Conservation (phyloP, 208 protist species). For the Trypanosoma brucei region DNA sequence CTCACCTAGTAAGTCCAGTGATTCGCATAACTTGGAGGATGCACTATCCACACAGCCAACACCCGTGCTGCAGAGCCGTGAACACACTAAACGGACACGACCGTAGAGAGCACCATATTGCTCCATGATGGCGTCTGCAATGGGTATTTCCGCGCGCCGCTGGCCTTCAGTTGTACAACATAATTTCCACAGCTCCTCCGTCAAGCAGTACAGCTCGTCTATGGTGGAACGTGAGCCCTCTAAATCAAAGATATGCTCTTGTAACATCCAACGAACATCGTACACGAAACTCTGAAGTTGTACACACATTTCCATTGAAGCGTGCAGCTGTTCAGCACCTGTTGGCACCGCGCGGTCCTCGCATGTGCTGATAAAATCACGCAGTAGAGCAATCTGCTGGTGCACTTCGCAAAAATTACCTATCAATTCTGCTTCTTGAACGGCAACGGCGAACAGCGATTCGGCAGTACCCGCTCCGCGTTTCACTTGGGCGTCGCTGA, state of each 20-base stretch:
- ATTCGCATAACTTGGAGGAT: slow-evolving; percentile 9
- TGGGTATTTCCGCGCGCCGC: slow-evolving; percentile 23
- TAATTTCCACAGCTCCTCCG: slow-evolving; percentile 60
- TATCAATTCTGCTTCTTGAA: slow-evolving; percentile 32
- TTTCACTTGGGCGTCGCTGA: slow-evolving; percentile 79
- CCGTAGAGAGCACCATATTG: slow-evolving; percentile 19
- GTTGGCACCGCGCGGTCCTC: slow-evolving; percentile 7
- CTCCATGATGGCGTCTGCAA: slow-evolving; percentile 25
- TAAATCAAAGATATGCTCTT: slow-evolving; percentile 37
- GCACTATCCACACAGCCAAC: slow-evolving; percentile 20
- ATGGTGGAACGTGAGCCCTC: slow-evolving; percentile 22
- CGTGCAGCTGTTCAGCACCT: slow-evolving; percentile 35
- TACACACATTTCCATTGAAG: slow-evolving; percentile 41
- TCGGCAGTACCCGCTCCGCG: slow-evolving; percentile 66
- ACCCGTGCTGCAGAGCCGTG: slow-evolving; percentile 21
- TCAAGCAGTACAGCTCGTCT: slow-evolving; percentile 29
- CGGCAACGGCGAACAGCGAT: slow-evolving; percentile 56
- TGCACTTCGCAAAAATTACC: slow-evolving; percentile 33
- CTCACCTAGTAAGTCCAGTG: not conserved
- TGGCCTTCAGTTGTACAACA: slow-evolving; percentile 38
- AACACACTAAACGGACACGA: slow-evolving; percentile 24
- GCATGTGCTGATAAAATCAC: slow-evolving; percentile 25
- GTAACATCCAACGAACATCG: slow-evolving; percentile 48
- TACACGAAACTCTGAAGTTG: slow-evolving; percentile 45
- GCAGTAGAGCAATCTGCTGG: slow-evolving; percentile 33